Evolutionary conservation across 2,329 filamentous ascomycete species (phyloP).

Genomic region (Colletotrichum truncatum): DNA sequence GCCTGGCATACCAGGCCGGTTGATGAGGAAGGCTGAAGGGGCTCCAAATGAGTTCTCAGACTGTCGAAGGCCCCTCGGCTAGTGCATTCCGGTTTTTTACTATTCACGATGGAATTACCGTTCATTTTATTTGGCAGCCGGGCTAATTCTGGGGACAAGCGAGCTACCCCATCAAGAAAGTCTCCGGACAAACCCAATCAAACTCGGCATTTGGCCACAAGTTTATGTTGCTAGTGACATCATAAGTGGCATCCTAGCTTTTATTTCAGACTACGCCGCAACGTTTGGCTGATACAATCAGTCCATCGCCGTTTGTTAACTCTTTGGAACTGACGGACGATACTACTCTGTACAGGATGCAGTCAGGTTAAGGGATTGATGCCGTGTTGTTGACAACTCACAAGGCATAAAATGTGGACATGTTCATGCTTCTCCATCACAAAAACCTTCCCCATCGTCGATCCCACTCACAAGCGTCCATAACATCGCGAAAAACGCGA

Average conservation of each 20-base stretch:
- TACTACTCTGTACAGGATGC: too few species aligned
- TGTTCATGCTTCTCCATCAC: constrained; percentile 1
- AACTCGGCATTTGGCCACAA: constrained; percentile 18
- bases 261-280: neutral
- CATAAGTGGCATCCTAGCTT: neutral
- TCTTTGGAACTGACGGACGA: too few species aligned
- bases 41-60: neutral
- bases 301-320: neutral
- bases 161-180: constrained; percentile 15
- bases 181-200: constrained; percentile 19
- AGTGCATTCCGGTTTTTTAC: neutral
- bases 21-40: neutral
- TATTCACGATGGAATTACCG: neutral
- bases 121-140: constrained; percentile 2
- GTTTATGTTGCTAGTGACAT: constrained; percentile 20
- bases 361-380: too few species aligned
- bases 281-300: neutral
- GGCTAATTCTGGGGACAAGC: constrained; percentile 19
- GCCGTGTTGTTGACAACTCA: neutral
- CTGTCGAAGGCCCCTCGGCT: neutral
- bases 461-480: constrained; percentile 13
- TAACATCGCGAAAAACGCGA: constrained; percentile 15
- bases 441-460: constrained; percentile 5
- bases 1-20: neutral
- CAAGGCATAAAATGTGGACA: neutral